These are phyloP conservation scores for Musa beccarii DNA, from an alignment of 176 grass and related monocot genomes.

Conservation along the genomic window DNA sequence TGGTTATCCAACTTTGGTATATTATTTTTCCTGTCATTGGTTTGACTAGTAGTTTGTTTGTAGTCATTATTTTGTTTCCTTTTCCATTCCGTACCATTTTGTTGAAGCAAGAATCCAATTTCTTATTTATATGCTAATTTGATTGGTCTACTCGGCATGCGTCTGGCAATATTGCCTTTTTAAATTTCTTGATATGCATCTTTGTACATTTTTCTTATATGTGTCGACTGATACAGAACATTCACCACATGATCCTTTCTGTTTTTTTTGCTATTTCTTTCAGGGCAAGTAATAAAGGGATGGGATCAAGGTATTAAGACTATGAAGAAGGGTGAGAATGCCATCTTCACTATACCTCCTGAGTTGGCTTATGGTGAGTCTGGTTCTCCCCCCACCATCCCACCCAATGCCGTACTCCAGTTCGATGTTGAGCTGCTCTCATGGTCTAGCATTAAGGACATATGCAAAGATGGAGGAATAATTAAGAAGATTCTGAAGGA, in stretches of 20 bases:
- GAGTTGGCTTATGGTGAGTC: constrained; percentile 83
- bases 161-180: too few relatives aligned
- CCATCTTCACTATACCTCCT: constrained; percentile 82
- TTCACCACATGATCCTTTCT: background rate
- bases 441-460: constrained; percentile 82
- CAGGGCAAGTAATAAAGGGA: constrained; percentile 93
- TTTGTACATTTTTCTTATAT: background rate
- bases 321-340: constrained; percentile 97
- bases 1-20: too few relatives aligned
- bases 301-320: constrained; percentile 96
- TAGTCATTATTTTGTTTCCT: too few relatives aligned
- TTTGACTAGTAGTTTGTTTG: too few relatives aligned
- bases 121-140: too few relatives aligned
- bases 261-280: constrained; percentile 15
- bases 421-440: constrained; percentile 91
- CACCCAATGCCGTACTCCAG: constrained; percentile 68
- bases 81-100: too few relatives aligned
- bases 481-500: constrained; percentile 77
- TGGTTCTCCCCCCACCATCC: constrained; percentile 76
- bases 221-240: background rate
- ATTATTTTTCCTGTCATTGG: too few relatives aligned
- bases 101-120: too few relatives aligned
- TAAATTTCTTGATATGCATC: background rate
- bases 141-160: too few relatives aligned
- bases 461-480: constrained; percentile 84